Evolutionary conservation across 2,329 filamentous ascomycete genomes (phyloP), one percentile per base, ranked within the genome.

Genomic region (Sporothrix brunneoviolacea): DNA sequence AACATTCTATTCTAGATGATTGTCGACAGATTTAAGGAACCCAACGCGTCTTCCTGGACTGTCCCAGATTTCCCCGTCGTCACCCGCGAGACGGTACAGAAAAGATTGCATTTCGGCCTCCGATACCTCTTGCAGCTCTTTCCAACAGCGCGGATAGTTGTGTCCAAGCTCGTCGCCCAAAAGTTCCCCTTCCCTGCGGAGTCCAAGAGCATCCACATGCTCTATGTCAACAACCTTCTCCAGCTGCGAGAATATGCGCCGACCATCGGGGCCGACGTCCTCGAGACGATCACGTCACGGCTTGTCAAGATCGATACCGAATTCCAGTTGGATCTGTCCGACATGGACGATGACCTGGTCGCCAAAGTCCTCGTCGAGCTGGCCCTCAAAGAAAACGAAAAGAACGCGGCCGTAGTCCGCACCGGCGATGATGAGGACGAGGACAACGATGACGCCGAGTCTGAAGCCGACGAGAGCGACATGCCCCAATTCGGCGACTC

Each of bases 241-340:
- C 80, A 77, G 52, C 72, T 97, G 30, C 83, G 86, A 48, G 76
- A 82, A 43, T 95, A 95, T 62, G 80, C 86, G 2, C 84, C 88
- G 0, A 83, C 87, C 53, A 70, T 96, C 32, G 84, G 84, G 54
- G 80, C 85, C 8, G 87, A 94, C 54, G 82, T 97, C 21, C 76
- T 95, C 56, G 83, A 89, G 50, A 71, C 95, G 12, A 85, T 97
- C 42, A 85, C 90, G 37, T 86, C 91, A 59, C 84, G 88, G 55
- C 76, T 97, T 8, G 88, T 97, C 61, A 93, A 93, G 68, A 88
- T 97, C 52, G 93, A 98, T 64, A 89, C 95, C 1, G 88, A 96
- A 64, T 93, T 97, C 66, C 91, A 96, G 67, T 80, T 91, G 44
- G 91, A 97, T 61, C 73, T 97, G 61, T 90, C 97, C 55, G 91